These are phyloP conservation scores for Beauveria scarabaeidicola DNA, from an alignment of 2,329 filamentous ascomycete genomes.

Conservation along the genomic window DNA sequence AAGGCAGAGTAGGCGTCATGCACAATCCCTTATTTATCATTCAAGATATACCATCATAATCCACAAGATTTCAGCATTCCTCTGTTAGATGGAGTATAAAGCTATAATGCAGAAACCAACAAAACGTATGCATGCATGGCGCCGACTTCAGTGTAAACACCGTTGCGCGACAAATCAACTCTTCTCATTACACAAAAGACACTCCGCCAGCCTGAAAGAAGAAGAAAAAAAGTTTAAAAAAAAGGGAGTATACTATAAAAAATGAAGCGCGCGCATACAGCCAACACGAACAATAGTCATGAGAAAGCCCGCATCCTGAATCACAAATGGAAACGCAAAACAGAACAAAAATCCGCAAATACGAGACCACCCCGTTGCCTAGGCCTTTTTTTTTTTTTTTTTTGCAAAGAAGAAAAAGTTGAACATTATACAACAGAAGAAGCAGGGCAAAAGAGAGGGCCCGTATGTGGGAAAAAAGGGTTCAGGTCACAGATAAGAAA, in stretches of 20 bases:
- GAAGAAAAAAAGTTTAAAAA: too few relatives aligned
- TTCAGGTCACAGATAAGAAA: not conserved
- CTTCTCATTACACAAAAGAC: not conserved
- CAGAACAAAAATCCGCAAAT: too few relatives aligned
- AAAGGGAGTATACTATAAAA: not conserved
- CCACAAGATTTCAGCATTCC: not conserved
- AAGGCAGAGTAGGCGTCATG: not conserved
- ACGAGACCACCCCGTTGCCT: not conserved
- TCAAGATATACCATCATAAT: not conserved
- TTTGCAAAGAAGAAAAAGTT: not conserved
- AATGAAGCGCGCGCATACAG: not conserved
- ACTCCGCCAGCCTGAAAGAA: not conserved
- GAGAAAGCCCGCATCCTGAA: not conserved
- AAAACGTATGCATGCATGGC: not conserved
- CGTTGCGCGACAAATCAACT: not conserved
- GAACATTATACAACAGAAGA: slow-evolving; percentile 11
- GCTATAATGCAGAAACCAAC: not conserved
- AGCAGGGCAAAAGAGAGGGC: not conserved
- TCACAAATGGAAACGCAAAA: not conserved
- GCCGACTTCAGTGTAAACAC: not conserved
- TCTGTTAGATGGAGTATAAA: too few relatives aligned
- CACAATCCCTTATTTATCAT: not conserved
- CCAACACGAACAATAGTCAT: not conserved
- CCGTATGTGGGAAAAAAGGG: too few relatives aligned
- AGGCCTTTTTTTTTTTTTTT: not conserved